Conservation (phyloP, 1,139 yeast genomes). For the Suhomyces yuchorum region DNA sequence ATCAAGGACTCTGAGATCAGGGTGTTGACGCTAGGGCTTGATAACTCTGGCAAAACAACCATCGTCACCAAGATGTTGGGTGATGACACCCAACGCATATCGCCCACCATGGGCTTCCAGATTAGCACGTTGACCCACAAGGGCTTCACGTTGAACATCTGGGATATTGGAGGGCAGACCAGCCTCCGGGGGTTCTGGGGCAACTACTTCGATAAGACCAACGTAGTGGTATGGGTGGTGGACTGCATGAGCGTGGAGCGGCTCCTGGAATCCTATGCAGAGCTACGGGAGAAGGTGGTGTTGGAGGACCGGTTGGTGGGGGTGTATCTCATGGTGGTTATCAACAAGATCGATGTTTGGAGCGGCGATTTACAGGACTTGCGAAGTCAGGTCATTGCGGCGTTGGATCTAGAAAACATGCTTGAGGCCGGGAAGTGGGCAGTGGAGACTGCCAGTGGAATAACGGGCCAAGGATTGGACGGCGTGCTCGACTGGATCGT, state of each 20-base stretch:
- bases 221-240: constrained; percentile 88
- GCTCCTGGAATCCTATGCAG: constrained; percentile 62
- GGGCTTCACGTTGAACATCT: constrained; percentile 46
- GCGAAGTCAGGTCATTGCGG: constrained; percentile 19
- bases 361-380: constrained; percentile 21
- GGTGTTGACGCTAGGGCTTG: constrained; percentile 78
- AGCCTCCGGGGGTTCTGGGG: constrained; percentile 84
- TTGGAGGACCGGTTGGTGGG: constrained; percentile 72
- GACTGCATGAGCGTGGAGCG: constrained; percentile 69
- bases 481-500: constrained; percentile 53
- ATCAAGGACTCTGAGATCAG: constrained; percentile 77
- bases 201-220: constrained; percentile 85
- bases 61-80: constrained; percentile 66
- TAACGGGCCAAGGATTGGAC: constrained; percentile 52
- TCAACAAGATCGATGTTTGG: constrained; percentile 59
- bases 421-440: constrained; percentile 36
- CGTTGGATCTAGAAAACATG: constrained; percentile 28
- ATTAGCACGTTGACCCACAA: constrained; percentile 43
- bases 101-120: constrained; percentile 59
- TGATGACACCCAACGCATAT: constrained; percentile 38
- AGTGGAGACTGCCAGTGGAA: constrained; percentile 56
- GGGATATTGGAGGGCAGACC: constrained; percentile 92
- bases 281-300: constrained; percentile 59
- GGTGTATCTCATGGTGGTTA: constrained; percentile 54
- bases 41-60: constrained; percentile 87